A percentile compares a stretch with the other conserved stretches of the same genome.
Evolutionary conservation across 805 yeast species (phyloP).

Genomic region (Candida vaughaniae): DNA sequence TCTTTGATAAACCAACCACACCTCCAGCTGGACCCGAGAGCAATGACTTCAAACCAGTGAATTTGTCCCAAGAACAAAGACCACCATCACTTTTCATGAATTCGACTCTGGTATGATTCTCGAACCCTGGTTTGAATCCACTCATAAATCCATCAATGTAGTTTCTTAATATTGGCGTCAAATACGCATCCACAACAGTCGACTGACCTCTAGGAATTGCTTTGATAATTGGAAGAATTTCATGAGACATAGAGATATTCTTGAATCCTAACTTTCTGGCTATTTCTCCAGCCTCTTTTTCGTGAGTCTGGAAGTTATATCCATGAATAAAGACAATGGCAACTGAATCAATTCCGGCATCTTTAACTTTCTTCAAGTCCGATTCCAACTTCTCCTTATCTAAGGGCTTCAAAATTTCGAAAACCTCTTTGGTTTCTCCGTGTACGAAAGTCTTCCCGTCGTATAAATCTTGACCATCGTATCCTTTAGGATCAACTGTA

Average conservation of each 20-base stretch:
- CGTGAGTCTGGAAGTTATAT: slow-evolving; percentile 72
- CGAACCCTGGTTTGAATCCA: slow-evolving; percentile 56
- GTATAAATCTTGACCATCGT: slow-evolving; percentile 15
- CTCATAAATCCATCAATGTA: slow-evolving; percentile 61
- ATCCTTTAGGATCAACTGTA: slow-evolving; percentile 18
- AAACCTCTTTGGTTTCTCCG: slow-evolving; percentile 70
- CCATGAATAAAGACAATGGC: slow-evolving; percentile 76
- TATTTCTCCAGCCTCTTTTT: slow-evolving; percentile 36
- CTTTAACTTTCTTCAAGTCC: slow-evolving; percentile 45
- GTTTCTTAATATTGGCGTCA: slow-evolving; percentile 73
- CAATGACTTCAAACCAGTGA: slow-evolving; percentile 19
- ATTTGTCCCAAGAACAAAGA: slow-evolving; percentile 17
- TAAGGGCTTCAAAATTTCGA: slow-evolving; percentile 58
- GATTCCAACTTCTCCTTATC: slow-evolving; percentile 43
- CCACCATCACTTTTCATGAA: slow-evolving; percentile 26
- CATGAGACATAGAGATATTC: slow-evolving; percentile 67
- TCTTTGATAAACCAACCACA: slow-evolving; percentile 20
- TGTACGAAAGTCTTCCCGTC: slow-evolving; percentile 36
- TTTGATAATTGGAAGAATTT: slow-evolving; percentile 77
- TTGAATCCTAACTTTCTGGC: slow-evolving; percentile 67
- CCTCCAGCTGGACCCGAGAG: slow-evolving; percentile 27
- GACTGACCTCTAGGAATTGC: slow-evolving; percentile 75
- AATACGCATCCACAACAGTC: slow-evolving; percentile 77
- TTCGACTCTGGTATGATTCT: slow-evolving; percentile 22
- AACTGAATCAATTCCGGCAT: slow-evolving; percentile 61